phyloP scores from a whole-genome alignment of 352 stramenopile species.

The Thalassiosira delicatula region DNA sequence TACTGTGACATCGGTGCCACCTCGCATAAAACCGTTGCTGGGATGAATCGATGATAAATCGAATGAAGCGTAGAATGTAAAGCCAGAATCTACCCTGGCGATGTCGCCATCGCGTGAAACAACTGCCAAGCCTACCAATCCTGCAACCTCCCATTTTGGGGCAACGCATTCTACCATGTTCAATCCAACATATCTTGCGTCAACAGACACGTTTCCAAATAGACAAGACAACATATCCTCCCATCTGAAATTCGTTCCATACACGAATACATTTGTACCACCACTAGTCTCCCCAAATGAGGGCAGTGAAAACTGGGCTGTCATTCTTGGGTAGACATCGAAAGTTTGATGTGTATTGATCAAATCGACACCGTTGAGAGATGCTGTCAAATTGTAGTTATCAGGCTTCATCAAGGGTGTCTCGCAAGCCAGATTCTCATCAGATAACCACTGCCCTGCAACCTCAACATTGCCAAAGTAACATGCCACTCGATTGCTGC shows the following conservation, averaged over 20 bases:
- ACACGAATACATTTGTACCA: constrained; percentile 37
- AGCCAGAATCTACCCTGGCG: constrained; percentile 41
- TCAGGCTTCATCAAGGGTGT: constrained; percentile 57
- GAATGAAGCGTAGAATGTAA: constrained; percentile 59
- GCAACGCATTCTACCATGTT: constrained; percentile 57
- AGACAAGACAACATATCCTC: constrained; percentile 45
- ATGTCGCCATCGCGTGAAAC: constrained; percentile 34
- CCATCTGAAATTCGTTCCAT: constrained; percentile 59
- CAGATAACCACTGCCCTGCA: constrained; percentile 43
- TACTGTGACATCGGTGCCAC: constrained; percentile 56
- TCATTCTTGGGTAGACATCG: constrained; percentile 47
- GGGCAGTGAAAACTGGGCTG: constrained; percentile 31
- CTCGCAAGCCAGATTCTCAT: constrained; percentile 52
- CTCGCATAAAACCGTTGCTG: constrained; percentile 48
- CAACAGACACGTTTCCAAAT: constrained; percentile 45
- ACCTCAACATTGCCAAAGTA: constrained; percentile 58
- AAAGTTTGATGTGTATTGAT: constrained; percentile 41
- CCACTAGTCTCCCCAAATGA: constrained; percentile 51
- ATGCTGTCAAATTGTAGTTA: constrained; percentile 61
- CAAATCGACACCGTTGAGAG: constrained; percentile 66
- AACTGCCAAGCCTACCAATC: constrained; percentile 46
- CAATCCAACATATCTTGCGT: constrained; percentile 34
- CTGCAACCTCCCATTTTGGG: constrained; percentile 37
- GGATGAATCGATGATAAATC: constrained; percentile 50
- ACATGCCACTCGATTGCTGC: constrained; percentile 50